Percentiles rank a stretch among this genome's conserved stretches.
These are phyloP conservation scores for Claviceps cyperi DNA, from an alignment of 2,329 filamentous ascomycete genomes.

Conservation along the genomic window DNA sequence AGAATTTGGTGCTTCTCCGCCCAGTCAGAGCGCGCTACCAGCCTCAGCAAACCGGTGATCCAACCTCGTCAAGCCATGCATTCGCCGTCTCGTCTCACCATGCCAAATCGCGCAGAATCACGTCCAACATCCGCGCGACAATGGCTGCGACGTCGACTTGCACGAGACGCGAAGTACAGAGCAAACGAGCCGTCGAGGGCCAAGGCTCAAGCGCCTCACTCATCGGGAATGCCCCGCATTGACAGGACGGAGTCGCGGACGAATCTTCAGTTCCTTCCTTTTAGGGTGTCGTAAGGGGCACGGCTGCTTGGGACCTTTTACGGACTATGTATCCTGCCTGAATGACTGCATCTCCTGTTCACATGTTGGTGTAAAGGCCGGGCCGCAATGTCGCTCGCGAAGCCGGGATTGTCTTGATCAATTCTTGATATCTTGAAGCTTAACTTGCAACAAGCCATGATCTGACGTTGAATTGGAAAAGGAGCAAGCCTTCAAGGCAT, in stretches of 20 bases:
- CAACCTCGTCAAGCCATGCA: not conserved
- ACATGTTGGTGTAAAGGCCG: too few relatives aligned
- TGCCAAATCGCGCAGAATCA: not conserved
- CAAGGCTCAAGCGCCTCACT: not conserved
- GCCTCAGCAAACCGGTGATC: not conserved
- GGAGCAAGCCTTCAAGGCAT: not conserved
- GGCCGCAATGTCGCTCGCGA: not conserved
- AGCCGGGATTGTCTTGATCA: not conserved
- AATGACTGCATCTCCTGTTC: too few relatives aligned
- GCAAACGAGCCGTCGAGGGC: not conserved
- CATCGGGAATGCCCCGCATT: not conserved
- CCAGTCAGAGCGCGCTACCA: not conserved
- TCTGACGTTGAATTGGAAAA: not conserved
- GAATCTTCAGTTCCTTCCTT: too few relatives aligned
- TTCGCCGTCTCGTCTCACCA: not conserved
- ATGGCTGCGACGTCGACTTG: not conserved
- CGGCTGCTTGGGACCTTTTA: too few relatives aligned
- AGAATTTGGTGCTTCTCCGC: not conserved
- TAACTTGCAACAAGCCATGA: too few relatives aligned
- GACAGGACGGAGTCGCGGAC: not conserved
- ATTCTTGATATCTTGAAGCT: not conserved
- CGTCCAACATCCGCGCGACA: not conserved
- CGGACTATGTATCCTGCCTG: too few relatives aligned
- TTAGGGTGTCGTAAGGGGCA: too few relatives aligned
- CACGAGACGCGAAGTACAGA: not conserved